A percentile compares a stretch with the other conserved stretches of the same genome.
phyloP scores from a whole-genome alignment of 495 filamentous ascomycete species.

The Trichocladium antarcticum region DNA sequence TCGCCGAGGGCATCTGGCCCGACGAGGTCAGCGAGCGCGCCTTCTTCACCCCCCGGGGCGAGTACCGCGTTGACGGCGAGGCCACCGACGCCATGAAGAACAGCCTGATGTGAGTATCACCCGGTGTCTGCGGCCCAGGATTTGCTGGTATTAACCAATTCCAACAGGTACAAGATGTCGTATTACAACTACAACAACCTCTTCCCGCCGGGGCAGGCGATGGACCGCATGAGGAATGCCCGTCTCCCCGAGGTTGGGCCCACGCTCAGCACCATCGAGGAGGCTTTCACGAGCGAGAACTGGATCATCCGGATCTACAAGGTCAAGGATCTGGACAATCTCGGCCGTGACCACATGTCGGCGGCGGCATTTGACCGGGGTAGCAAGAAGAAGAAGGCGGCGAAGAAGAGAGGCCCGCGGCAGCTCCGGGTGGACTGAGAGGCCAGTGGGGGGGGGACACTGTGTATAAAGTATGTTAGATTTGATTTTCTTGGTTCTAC shows the following conservation, averaged over 20 bases:
- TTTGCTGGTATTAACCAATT: slow-evolving; percentile 27
- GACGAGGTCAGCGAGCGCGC: slow-evolving; percentile 96
- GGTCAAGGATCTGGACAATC: slow-evolving; percentile 95
- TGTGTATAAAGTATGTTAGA: slow-evolving; percentile 15
- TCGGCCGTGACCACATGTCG: slow-evolving; percentile 77
- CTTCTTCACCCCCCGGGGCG: slow-evolving; percentile 89
- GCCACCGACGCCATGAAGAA: slow-evolving; percentile 98
- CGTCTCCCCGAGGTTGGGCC: slow-evolving; percentile 79
- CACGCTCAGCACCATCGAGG: slow-evolving; percentile 77
- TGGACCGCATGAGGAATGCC: slow-evolving; percentile 77
- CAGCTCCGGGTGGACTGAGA: slow-evolving; percentile 72
- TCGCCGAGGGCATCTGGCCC: slow-evolving; percentile 98
- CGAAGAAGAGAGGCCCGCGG: slow-evolving; percentile 67
- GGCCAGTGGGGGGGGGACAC: background rate
- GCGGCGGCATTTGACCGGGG: slow-evolving; percentile 85
- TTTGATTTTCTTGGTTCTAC: slow-evolving; percentile 5
- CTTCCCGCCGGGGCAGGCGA: slow-evolving; percentile 84
- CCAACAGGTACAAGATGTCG: slow-evolving; percentile 95
- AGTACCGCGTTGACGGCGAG: slow-evolving; percentile 88
- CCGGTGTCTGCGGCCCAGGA: too few species aligned
- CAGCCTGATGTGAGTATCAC: slow-evolving; percentile 75
- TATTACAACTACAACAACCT: slow-evolving; percentile 95
- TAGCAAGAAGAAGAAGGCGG: slow-evolving; percentile 82
- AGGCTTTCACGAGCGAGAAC: slow-evolving; percentile 98
- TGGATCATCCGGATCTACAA: slow-evolving; percentile 99